Percentiles rank a stretch among this genome's conserved stretches.
Evolutionary conservation across 331 rosid genomes (phyloP).

Genomic region (Prunus yedoensis): DNA sequence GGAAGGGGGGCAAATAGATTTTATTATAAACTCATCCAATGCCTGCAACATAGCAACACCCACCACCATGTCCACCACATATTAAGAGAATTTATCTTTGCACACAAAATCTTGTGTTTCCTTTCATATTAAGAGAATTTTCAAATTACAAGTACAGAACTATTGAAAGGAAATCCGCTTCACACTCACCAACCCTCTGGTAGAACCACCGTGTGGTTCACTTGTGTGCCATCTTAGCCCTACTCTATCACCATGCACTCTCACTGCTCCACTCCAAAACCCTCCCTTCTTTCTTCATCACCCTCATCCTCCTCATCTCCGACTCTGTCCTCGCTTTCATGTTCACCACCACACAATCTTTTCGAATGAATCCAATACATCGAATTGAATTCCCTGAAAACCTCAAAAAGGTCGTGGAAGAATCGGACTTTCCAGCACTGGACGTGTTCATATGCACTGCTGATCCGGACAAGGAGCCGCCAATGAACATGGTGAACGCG

Average conservation of each 20-base stretch:
- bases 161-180: too few relatives aligned
- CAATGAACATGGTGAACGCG: conserved; percentile 41
- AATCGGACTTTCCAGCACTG: conserved; percentile 29
- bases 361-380: conserved; percentile 24
- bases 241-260: conserved; percentile 28
- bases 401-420: neutral
- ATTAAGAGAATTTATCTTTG: too few relatives aligned
- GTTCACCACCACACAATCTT: conserved; percentile 30
- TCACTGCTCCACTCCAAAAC: conserved; percentile 21
- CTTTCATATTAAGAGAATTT: too few relatives aligned
- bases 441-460: conserved; percentile 52
- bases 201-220: conserved; percentile 19
- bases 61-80: neutral
- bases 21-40: too few relatives aligned
- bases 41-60: neutral
- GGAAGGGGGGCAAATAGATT: neutral
- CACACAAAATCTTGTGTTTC: too few relatives aligned
- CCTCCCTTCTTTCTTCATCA: conserved; percentile 21
- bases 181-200: conserved; percentile 24
- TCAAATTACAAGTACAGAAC: too few relatives aligned
- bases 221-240: conserved; percentile 17
- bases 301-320: conserved; percentile 31
- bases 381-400: conserved; percentile 24
- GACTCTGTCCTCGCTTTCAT: conserved; percentile 29
- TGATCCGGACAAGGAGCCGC: conserved; percentile 57